A percentile compares a stretch with the other conserved stretches of the same genome.
phyloP scores from a whole-genome alignment of 1,139 yeast species.

The Blastobotrys apis region DNA sequence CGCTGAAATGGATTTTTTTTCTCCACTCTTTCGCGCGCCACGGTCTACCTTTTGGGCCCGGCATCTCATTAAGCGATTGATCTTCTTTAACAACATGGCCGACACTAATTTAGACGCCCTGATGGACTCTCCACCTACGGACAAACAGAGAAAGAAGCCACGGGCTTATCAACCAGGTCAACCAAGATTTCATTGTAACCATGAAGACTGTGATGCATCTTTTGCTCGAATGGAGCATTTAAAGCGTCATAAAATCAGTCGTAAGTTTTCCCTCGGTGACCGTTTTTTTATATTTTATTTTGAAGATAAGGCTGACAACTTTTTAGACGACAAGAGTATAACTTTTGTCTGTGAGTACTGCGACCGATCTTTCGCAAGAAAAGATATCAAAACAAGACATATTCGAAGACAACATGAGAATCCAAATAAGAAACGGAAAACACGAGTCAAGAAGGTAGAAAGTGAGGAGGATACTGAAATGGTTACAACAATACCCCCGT shows the following conservation, averaged over 20 bases:
- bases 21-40: no score
- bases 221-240: constrained; percentile 27
- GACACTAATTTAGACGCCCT: no score
- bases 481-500: no score
- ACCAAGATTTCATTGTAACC: constrained; percentile 18
- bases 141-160: constrained; percentile 12
- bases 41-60: no score
- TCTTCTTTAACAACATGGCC: no score
- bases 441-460: neutral
- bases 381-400: constrained; percentile 26
- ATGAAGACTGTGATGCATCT: constrained; percentile 21
- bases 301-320: neutral
- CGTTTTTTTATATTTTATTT: neutral
- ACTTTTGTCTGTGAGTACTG: constrained; percentile 23
- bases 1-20: no score
- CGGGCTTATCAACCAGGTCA: constrained; percentile 21
- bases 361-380: constrained; percentile 22
- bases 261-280: constrained; percentile 19
- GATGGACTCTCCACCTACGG: no score
- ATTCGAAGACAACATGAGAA: constrained; percentile 23
- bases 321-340: constrained; percentile 19
- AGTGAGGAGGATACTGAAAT: neutral
- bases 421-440: constrained; percentile 6
- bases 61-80: no score
- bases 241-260: constrained; percentile 23